Evolutionary conservation across 768 basidiomycete species (phyloP).

Genomic region (Lentinula aciculospora): DNA sequence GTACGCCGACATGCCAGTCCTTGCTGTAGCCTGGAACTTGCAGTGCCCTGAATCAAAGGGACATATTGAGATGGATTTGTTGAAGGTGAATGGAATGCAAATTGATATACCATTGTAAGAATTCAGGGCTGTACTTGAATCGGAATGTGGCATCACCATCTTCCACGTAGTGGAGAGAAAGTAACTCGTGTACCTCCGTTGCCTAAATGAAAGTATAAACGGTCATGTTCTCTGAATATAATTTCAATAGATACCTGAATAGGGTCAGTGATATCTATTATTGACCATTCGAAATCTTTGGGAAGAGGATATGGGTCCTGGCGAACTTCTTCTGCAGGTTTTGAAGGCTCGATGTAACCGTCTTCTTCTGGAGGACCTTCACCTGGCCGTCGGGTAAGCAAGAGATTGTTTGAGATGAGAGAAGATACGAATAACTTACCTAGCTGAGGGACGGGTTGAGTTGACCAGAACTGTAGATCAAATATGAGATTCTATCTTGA

Average conservation of each 20-base stretch:
- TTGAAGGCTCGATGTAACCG: constrained; percentile 85
- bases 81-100: neutral
- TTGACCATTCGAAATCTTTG: constrained; percentile 89
- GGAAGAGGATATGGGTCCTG: constrained; percentile 87
- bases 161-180: constrained; percentile 94
- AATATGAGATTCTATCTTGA: neutral
- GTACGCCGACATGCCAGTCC: constrained; percentile 96
- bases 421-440: constrained; percentile 31
- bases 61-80: neutral
- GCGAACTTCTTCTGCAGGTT: constrained; percentile 70
- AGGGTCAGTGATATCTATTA: constrained; percentile 71
- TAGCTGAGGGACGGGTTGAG: constrained; percentile 93
- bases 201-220: constrained; percentile 40
- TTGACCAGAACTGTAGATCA: constrained; percentile 83
- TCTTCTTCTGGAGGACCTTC: constrained; percentile 65
- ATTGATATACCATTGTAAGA: constrained; percentile 79
- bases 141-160: constrained; percentile 95
- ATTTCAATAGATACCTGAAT: constrained; percentile 49
- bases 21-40: constrained; percentile 89
- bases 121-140: constrained; percentile 93
- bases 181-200: constrained; percentile 86
- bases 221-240: neutral
- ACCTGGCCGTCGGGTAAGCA: constrained; percentile 30
- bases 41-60: constrained; percentile 62
- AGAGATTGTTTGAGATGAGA: neutral